Percentiles rank a stretch among this genome's conserved stretches.
Conservation (phyloP, 2,329 filamentous ascomycete species). For the Trichoderma sp. region DNA sequence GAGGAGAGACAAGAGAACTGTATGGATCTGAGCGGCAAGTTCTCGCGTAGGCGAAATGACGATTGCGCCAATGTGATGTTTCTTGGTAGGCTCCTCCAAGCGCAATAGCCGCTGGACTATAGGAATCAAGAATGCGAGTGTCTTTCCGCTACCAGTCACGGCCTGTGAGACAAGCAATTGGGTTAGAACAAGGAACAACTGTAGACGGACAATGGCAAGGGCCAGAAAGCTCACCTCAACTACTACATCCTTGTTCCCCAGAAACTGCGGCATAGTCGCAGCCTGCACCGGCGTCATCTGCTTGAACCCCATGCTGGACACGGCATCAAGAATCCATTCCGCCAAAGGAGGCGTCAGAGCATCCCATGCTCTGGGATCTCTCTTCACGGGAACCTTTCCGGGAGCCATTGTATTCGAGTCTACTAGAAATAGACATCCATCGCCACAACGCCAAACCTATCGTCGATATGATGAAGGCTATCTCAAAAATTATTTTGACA, state of each 20-base stretch:
- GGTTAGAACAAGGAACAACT: neutral
- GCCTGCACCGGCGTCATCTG: constrained; percentile 95
- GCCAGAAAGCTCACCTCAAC: constrained; percentile 59
- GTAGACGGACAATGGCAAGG: neutral
- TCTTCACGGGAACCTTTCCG: constrained; percentile 37
- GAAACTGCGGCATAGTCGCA: constrained; percentile 82
- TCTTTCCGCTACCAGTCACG: constrained; percentile 90
- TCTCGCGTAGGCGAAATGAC: constrained; percentile 90
- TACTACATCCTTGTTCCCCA: constrained; percentile 87
- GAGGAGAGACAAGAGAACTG: constrained; percentile 72
- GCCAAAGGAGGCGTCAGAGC: constrained; percentile 39
- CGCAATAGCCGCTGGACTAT: constrained; percentile 78
- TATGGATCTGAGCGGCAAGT: constrained; percentile 84
- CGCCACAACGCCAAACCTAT: neutral
- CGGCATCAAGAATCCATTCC: constrained; percentile 79
- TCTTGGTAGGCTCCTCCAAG: constrained; percentile 77
- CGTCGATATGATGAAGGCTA: neutral
- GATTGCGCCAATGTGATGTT: constrained; percentile 85
- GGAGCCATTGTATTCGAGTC: constrained; percentile 31
- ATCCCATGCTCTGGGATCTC: constrained; percentile 47
- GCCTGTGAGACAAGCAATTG: constrained; percentile 45
- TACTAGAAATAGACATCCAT: neutral
- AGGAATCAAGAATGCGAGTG: constrained; percentile 79
- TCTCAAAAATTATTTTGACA: constrained; percentile 15
- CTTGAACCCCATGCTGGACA: constrained; percentile 77